A percentile compares a stretch with the other conserved stretches of the same genome.
These are phyloP conservation scores for Pseudoneurospora amorphoporcata DNA, from an alignment of 495 filamentous ascomycete genomes.

Conservation along the genomic window DNA sequence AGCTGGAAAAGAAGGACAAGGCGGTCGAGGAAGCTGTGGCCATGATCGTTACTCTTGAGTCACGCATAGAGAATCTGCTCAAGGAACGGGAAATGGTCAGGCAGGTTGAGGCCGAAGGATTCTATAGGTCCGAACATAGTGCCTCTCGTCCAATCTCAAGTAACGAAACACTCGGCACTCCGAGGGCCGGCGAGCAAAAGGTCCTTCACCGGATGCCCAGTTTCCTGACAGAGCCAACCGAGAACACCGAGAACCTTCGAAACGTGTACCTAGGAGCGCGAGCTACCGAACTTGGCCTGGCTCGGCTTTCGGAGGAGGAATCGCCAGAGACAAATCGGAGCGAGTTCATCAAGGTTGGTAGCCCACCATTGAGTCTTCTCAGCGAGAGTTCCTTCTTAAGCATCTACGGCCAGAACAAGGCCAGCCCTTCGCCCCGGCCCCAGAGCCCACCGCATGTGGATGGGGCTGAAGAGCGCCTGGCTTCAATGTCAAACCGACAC, in stretches of 20 bases:
- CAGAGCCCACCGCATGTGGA: constrained; percentile 10
- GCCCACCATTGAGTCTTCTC: constrained; percentile 62
- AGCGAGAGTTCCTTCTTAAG: constrained; percentile 73
- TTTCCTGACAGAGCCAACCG: constrained; percentile 52
- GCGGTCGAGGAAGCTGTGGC: constrained; percentile 74
- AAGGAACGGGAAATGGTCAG: constrained; percentile 32
- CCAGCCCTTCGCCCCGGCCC: constrained; percentile 7
- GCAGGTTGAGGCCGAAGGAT: constrained; percentile 25
- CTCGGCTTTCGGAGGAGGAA: constrained; percentile 25
- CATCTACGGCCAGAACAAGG: constrained; percentile 44
- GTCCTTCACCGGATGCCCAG: constrained; percentile 48
- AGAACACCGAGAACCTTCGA: constrained; percentile 54
- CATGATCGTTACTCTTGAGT: constrained; percentile 67
- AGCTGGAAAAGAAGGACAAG: constrained; percentile 66
- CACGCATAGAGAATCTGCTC: constrained; percentile 48
- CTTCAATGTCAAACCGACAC: not conserved
- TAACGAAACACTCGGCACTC: constrained; percentile 6
- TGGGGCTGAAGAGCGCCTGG: constrained; percentile 10
- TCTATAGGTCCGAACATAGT: constrained; percentile 9
- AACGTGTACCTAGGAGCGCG: constrained; percentile 48
- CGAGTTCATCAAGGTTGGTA: constrained; percentile 32
- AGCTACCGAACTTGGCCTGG: constrained; percentile 33
- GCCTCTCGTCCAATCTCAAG: constrained; percentile 1
- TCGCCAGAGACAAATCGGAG: constrained; percentile 18
- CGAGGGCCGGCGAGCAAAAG: constrained; percentile 11